These are phyloP conservation scores for Sphaerulina vaccinii DNA, from an alignment of 2,329 filamentous ascomycete genomes.

Conservation along the genomic window DNA sequence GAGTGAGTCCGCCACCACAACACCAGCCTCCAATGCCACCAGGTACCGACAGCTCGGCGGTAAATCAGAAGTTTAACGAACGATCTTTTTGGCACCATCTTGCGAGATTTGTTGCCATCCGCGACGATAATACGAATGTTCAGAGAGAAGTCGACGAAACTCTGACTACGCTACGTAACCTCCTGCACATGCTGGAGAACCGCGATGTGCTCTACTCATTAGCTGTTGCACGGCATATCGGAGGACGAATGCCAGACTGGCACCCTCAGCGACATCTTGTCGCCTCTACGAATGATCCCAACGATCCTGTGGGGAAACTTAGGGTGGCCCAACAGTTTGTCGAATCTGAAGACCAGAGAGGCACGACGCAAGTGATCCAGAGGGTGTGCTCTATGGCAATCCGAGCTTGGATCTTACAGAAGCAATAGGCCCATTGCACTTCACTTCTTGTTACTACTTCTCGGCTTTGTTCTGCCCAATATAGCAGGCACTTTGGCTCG, in stretches of 20 bases:
- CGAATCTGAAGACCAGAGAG: conserved; percentile 46
- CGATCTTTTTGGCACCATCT: conserved; percentile 81
- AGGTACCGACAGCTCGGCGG: conserved; percentile 35
- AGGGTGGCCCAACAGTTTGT: conserved; percentile 51
- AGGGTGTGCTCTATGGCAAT: conserved; percentile 52
- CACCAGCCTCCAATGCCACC: conserved; percentile 30
- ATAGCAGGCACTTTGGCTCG: not conserved
- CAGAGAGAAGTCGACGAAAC: conserved; percentile 61
- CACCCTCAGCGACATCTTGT: conserved; percentile 31
- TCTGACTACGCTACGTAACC: conserved; percentile 63
- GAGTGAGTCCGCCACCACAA: conserved; percentile 49
- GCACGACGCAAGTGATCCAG: conserved; percentile 50
- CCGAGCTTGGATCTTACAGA: conserved; percentile 42
- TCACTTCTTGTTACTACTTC: conserved; percentile 9
- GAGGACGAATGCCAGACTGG: conserved; percentile 56
- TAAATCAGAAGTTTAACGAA: conserved; percentile 47
- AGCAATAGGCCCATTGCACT: conserved; percentile 25
- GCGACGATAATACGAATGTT: conserved; percentile 56
- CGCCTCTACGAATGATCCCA: conserved; percentile 36
- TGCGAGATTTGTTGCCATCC: conserved; percentile 67
- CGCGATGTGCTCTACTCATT: conserved; percentile 89
- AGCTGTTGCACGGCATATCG: conserved; percentile 73
- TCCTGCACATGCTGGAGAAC: conserved; percentile 79
- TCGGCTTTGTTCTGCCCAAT: not conserved
- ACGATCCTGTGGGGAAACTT: conserved; percentile 46